These are phyloP conservation scores for Coemansia sp. DNA, from an alignment of 192 early-diverging fungal genomes.

Conservation along the genomic window DNA sequence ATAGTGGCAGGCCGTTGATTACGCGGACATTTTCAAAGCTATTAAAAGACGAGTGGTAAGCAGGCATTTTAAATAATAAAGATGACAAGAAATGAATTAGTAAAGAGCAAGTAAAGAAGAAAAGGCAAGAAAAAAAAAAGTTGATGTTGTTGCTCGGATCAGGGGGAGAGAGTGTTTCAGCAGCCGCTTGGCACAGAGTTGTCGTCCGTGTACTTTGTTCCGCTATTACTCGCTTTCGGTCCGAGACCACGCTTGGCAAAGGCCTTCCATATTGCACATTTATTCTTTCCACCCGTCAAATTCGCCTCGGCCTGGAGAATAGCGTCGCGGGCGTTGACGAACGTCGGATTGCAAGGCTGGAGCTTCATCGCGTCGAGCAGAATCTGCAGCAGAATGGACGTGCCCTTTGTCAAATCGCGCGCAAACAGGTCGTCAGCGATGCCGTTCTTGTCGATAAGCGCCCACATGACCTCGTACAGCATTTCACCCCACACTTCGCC, in stretches of 20 bases:
- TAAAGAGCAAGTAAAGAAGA: neutral
- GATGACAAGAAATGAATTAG: neutral
- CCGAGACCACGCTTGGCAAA: constrained; percentile 77
- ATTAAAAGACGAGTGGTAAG: constrained; percentile 44
- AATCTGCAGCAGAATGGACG: constrained; percentile 57
- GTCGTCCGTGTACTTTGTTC: constrained; percentile 20
- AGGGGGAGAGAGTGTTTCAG: neutral
- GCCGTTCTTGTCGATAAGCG: constrained; percentile 55
- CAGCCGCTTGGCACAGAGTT: constrained; percentile 30
- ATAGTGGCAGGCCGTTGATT: constrained; percentile 84
- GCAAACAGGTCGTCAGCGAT: constrained; percentile 20
- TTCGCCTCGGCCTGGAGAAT: constrained; percentile 63
- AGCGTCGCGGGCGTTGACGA: constrained; percentile 65
- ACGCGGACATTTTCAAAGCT: constrained; percentile 36
- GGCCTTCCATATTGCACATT: constrained; percentile 62
- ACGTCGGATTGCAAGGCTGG: constrained; percentile 70
- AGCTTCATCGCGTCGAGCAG: constrained; percentile 63
- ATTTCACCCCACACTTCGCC: constrained; percentile 67
- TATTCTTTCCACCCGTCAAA: constrained; percentile 57
- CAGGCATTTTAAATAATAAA: constrained; percentile 16
- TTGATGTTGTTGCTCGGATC: neutral
- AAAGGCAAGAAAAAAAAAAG: neutral
- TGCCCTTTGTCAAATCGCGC: constrained; percentile 55
- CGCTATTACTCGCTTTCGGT: constrained; percentile 1
- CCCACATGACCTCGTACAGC: constrained; percentile 67